A percentile compares a stretch with the other conserved stretches of the same genome.
These are phyloP conservation scores for Pseudogymnoascus sp. DNA, from an alignment of 2,329 filamentous ascomycete genomes.

Conservation along the genomic window DNA sequence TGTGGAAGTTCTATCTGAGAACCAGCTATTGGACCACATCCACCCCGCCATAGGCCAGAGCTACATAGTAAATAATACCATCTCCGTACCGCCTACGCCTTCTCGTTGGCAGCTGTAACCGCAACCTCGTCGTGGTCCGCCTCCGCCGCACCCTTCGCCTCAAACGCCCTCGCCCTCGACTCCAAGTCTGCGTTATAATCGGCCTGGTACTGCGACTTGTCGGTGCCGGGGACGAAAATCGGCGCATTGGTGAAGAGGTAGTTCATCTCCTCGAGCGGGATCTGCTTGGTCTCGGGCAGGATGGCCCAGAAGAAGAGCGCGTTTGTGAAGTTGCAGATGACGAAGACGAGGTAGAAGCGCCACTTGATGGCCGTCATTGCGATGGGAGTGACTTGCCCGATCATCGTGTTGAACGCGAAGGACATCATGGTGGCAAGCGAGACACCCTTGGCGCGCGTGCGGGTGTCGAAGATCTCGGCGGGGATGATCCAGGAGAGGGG, in stretches of 20 bases:
- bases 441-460: slow-evolving; percentile 66
- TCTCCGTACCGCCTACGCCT: background rate
- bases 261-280: slow-evolving; percentile 63
- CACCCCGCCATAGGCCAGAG: background rate
- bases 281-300: slow-evolving; percentile 57
- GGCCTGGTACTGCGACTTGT: slow-evolving; percentile 43
- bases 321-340: slow-evolving; percentile 61
- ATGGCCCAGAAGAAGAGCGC: slow-evolving; percentile 61
- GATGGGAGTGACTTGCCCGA: slow-evolving; percentile 59
- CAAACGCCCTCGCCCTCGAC: slow-evolving; percentile 48
- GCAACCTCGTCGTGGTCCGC: background rate
- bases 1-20: background rate
- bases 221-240: slow-evolving; percentile 52
- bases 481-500: slow-evolving; percentile 57
- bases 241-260: slow-evolving; percentile 59
- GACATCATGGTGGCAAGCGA: slow-evolving; percentile 65
- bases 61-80: background rate
- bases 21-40: background rate
- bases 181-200: slow-evolving; percentile 47
- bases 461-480: slow-evolving; percentile 71
- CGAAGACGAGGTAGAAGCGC: slow-evolving; percentile 49
- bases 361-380: slow-evolving; percentile 41
- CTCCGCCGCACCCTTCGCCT: slow-evolving; percentile 38
- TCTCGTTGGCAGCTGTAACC: background rate
- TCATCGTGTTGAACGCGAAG: slow-evolving; percentile 72